A percentile compares a stretch with the other conserved stretches of the same genome.
Conservation (phyloP, 495 filamentous ascomycete species). For the Pseudomonodictys pantanalensis region DNA sequence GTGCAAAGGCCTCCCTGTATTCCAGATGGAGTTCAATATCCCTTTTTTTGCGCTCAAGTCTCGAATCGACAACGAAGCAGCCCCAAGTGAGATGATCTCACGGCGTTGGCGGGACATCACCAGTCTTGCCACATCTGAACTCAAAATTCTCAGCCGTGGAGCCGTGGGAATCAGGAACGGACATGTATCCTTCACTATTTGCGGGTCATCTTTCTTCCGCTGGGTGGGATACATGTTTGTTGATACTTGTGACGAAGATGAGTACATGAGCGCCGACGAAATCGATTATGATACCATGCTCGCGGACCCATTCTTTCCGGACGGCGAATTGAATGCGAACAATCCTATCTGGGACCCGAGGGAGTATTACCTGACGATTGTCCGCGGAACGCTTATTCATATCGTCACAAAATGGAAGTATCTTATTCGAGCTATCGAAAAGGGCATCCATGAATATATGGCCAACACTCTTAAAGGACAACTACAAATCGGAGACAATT, state of each 20-base stretch:
- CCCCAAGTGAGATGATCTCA: background rate
- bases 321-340: background rate
- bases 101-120: background rate
- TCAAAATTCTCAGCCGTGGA: background rate
- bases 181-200: background rate
- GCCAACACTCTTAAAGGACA: background rate
- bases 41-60: background rate
- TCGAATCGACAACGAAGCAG: no score
- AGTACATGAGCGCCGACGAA: background rate
- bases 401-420: background rate
- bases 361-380: background rate
- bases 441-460: background rate
- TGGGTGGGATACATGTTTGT: background rate
- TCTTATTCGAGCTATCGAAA: background rate
- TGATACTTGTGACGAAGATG: background rate
- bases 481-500: background rate
- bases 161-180: background rate
- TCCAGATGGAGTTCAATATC: background rate
- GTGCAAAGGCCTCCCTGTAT: background rate
- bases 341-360: background rate
- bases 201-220: background rate
- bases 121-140: background rate
- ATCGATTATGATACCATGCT: background rate
- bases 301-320: background rate
- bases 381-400: background rate